Evolutionary conservation across 2,329 filamentous ascomycete genomes (phyloP), one percentile per base, ranked within the genome.

Genomic region (Sporothrix brasiliensis): DNA sequence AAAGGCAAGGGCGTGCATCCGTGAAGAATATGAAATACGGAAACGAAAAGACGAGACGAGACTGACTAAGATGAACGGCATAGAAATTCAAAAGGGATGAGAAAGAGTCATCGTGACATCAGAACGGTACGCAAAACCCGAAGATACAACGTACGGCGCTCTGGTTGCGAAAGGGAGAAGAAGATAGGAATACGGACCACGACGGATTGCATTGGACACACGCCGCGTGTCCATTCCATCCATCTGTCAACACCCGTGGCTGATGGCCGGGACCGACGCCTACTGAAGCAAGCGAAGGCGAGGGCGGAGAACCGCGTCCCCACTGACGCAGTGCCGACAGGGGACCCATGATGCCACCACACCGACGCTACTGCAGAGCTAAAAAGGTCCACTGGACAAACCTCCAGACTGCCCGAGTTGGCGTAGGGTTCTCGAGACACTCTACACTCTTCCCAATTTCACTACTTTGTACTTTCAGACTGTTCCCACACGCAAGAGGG

Each of bases 61-160:
- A 47, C 39, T 27, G 58, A 21, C 39, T 34, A 34, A 5, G 34
- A 34, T 34, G 34, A 34, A 34, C 27, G 13, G 34, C 34, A 58
- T 16, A 58, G 56, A 44, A 61, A 56, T 30, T 13, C 14, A 27
- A 24, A 21, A 52, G 41, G 11, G 41, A 47, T 14, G 41, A 16
- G 47, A 52, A 39, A 24, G 50, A 67, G 65, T 67, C 65, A 56
- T 21, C 11, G 50, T 56, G 50, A 67, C 65, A 67, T 67, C 65
- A 67, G 49, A 53, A 10, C 27, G 49, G n/a, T 41, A 27, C 58
- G 39, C 14, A 27, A 27, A 5, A 11, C 16, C 16, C 19, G n/a
- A n/a, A n/a, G n/a, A n/a, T 34, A 4, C 13, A 49, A 41, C 44
- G n/a, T 9, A 60, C n/a, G 41, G 56, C 11, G 34, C 27, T 41